Evolutionary conservation across 2,329 filamentous ascomycete genomes (phyloP).

Genomic region (Pseudogymnoascus sp.): DNA sequence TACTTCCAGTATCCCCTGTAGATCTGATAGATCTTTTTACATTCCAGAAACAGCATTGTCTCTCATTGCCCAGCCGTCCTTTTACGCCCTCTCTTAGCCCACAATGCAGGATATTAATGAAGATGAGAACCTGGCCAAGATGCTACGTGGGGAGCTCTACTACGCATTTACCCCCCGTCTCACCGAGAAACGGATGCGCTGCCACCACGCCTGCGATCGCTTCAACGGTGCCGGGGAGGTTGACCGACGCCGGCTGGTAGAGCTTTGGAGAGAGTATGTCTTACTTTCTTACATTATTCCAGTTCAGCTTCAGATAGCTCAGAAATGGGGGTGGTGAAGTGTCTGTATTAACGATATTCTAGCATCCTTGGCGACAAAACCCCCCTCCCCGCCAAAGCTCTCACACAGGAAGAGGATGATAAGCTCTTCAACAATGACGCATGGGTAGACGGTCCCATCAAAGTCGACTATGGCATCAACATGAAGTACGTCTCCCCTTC

Average conservation of each 20-base stretch:
- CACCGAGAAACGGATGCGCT: constrained; percentile 52
- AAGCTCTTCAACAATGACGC: constrained; percentile 54
- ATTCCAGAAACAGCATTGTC: neutral
- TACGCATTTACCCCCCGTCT: constrained; percentile 64
- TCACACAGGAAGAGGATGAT: constrained; percentile 55
- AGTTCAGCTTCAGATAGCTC: neutral
- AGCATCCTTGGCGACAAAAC: constrained; percentile 56
- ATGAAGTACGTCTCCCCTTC: constrained; percentile 37
- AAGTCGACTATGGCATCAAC: constrained; percentile 71
- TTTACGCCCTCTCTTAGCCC: neutral
- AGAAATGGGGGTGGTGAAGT: neutral
- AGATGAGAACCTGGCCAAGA: constrained; percentile 43
- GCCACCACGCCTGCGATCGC: constrained; percentile 48
- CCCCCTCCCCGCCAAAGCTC: constrained; percentile 51
- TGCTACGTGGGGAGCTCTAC: constrained; percentile 64
- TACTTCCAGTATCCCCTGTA: neutral
- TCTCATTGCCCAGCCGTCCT: neutral
- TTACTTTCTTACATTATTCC: neutral
- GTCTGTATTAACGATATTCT: constrained; percentile 10
- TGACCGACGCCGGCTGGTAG: constrained; percentile 51
- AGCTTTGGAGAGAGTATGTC: constrained; percentile 64
- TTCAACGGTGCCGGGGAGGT: constrained; percentile 57
- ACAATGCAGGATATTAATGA: constrained; percentile 27
- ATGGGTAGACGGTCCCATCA: constrained; percentile 62
- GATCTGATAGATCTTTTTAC: neutral